A percentile compares a stretch with the other conserved stretches of the same genome.
These are phyloP conservation scores for Talaromyces marneffei DNA, from an alignment of 2,329 filamentous ascomycete species.

Conservation along the genomic window DNA sequence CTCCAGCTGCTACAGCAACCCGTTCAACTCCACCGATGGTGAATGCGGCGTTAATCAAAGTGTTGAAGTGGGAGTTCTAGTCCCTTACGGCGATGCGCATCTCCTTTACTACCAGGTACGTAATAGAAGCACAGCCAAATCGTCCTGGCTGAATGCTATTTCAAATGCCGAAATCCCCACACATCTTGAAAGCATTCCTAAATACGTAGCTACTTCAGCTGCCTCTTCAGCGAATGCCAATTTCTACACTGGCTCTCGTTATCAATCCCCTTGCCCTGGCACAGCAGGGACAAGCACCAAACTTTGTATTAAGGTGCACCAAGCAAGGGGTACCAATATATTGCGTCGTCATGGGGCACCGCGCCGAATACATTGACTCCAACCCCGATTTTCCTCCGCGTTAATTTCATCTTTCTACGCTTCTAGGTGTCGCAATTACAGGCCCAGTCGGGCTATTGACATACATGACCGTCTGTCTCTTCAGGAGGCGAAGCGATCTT, in stretches of 20 bases:
- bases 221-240: conserved; percentile 73
- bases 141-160: conserved; percentile 40
- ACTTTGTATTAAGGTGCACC: conserved; percentile 57
- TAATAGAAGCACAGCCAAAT: conserved; percentile 49
- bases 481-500: conserved; percentile 54
- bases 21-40: no score
- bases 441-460: conserved; percentile 38
- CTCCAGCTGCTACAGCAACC: no score
- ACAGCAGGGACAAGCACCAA: conserved; percentile 57
- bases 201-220: conserved; percentile 71
- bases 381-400: neutral
- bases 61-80: conserved; percentile 56
- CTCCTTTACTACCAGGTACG: conserved; percentile 33
- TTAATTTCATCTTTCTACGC: neutral
- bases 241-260: conserved; percentile 65
- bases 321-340: conserved; percentile 46
- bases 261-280: conserved; percentile 62
- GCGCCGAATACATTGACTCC: neutral
- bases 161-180: conserved; percentile 55
- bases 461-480: conserved; percentile 59
- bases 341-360: no score
- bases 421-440: neutral
- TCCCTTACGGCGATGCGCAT: conserved; percentile 47
- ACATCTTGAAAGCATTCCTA: conserved; percentile 72
- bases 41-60: no score